Conservation (phyloP, 1,284 basidiomycete species). For the Tremellales sp. region DNA sequence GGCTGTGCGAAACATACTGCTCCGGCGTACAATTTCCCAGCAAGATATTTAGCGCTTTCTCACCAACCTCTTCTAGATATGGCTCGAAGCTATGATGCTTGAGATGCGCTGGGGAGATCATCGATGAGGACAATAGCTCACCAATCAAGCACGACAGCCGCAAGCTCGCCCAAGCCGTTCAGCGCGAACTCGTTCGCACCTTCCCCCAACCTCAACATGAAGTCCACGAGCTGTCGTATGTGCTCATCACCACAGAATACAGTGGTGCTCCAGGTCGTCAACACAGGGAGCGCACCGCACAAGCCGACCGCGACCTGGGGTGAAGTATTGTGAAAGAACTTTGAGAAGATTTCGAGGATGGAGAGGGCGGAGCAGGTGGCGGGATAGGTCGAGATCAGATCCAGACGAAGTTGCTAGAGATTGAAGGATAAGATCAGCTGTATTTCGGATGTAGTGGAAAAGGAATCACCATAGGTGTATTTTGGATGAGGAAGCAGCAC, state of each 20-base stretch:
- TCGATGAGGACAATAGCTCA: conserved; percentile 4
- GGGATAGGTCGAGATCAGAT: conserved; percentile 21
- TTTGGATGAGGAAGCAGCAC: conserved; percentile 33
- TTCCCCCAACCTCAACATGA: conserved; percentile 15
- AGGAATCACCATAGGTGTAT: conserved; percentile 32
- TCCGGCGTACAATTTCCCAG: conserved; percentile 5
- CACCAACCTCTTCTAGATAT: conserved; percentile 18
- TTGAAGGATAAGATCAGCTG: background rate
- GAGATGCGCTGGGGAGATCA: background rate
- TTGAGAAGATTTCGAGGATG: conserved; percentile 22
- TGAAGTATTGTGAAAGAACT: conserved; percentile 8
- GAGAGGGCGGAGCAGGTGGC: conserved; percentile 16
- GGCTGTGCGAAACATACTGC: conserved; percentile 12
- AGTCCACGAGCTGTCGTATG: conserved; percentile 18
- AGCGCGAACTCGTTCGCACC: too few species aligned
- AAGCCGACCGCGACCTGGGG: conserved; percentile 17
- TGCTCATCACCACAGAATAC: conserved; percentile 13
- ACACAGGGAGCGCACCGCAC: conserved; percentile 28
- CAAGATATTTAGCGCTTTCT: conserved; percentile 16
- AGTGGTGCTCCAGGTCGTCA: conserved; percentile 31
- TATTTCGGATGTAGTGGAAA: too few species aligned
- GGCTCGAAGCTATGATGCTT: conserved; percentile 24
- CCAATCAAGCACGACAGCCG: conserved; percentile 25
- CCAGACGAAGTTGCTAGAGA: conserved; percentile 23
- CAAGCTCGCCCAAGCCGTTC: conserved; percentile 26